Evolutionary conservation across 192 early-diverging fungal genomes (phyloP).

Genomic region (Backusella westeae): DNA sequence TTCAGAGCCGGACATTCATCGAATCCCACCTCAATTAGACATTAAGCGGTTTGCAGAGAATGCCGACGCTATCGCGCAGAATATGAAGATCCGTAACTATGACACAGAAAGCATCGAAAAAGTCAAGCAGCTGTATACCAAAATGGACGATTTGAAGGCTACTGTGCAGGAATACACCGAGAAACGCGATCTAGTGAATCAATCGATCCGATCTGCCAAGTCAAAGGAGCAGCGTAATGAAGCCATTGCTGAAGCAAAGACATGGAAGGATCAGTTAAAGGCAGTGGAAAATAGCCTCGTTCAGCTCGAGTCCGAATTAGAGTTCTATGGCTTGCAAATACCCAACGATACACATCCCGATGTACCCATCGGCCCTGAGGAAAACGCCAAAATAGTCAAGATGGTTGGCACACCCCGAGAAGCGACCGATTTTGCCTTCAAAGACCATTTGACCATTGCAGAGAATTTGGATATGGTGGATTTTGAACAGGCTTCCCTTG

Average conservation of each 20-base stretch:
- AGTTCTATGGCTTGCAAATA: conserved; percentile 62
- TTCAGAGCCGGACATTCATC: conserved; percentile 16
- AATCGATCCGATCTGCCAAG: conserved; percentile 22
- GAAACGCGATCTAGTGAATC: conserved; percentile 23
- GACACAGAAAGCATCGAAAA: background rate
- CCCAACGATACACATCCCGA: conserved; percentile 79
- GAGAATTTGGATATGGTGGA: conserved; percentile 69
- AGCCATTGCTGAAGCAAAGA: conserved; percentile 48
- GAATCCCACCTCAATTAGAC: conserved; percentile 32
- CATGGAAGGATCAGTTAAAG: conserved; percentile 61
- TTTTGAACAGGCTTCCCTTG: conserved; percentile 76
- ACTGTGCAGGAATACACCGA: conserved; percentile 8
- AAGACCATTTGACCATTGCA: conserved; percentile 74
- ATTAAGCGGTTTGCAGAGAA: conserved; percentile 27
- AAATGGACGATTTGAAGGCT: background rate
- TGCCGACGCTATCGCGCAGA: conserved; percentile 21
- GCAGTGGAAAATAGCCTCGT: conserved; percentile 44
- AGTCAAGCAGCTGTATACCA: conserved; percentile 17
- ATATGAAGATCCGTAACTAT: conserved; percentile 32
- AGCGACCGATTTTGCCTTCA: conserved; percentile 25
- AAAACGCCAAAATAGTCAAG: conserved; percentile 56
- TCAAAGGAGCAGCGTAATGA: conserved; percentile 30
- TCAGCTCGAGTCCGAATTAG: conserved; percentile 53
- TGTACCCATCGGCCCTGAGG: conserved; percentile 74
- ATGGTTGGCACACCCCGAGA: conserved; percentile 38